phyloP scores from a whole-genome alignment of 1,139 yeast species.

The Yamadazyma spencermartinsiae region DNA sequence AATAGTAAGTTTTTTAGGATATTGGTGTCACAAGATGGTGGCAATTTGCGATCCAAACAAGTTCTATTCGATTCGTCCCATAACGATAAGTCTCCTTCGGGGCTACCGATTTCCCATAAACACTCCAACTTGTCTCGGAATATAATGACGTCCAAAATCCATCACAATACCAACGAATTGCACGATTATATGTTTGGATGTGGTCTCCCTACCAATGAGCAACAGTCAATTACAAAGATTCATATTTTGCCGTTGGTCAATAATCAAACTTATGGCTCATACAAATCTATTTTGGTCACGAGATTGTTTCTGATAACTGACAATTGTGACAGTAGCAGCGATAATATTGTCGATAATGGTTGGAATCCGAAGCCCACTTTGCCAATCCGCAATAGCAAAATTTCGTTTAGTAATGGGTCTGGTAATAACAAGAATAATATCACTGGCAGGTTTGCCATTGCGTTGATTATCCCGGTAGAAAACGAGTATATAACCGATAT shows the following conservation, averaged over 20 bases:
- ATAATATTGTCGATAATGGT: slow-evolving; percentile 10
- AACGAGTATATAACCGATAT: slow-evolving; percentile 38
- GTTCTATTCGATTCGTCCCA: slow-evolving; percentile 47
- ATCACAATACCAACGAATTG: slow-evolving; percentile 46
- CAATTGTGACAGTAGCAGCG: slow-evolving; percentile 15
- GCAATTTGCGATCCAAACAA: slow-evolving; percentile 48
- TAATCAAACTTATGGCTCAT: slow-evolving; percentile 27
- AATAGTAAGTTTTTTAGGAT: slow-evolving; percentile 42
- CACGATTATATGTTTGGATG: slow-evolving; percentile 59
- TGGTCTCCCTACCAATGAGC: slow-evolving; percentile 53
- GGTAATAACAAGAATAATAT: slow-evolving; percentile 19
- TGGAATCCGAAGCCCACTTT: slow-evolving; percentile 41
- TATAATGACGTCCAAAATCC: slow-evolving; percentile 25
- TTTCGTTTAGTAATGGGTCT: slow-evolving; percentile 12
- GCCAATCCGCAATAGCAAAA: slow-evolving; percentile 24
- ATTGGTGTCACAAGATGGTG: slow-evolving; percentile 54
- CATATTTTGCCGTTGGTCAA: slow-evolving; percentile 48
- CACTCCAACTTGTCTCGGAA: slow-evolving; percentile 13
- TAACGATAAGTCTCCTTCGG: slow-evolving; percentile 14
- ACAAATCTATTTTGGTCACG: slow-evolving; percentile 44
- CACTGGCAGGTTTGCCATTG: slow-evolving; percentile 47
- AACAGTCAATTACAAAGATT: slow-evolving; percentile 45
- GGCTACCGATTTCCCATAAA: not conserved
- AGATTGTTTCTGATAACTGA: slow-evolving; percentile 46
- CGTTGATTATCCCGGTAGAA: slow-evolving; percentile 48